These are phyloP conservation scores for Aechmea fasciata DNA, from an alignment of 176 grass and related monocot species.

Conservation along the genomic window DNA sequence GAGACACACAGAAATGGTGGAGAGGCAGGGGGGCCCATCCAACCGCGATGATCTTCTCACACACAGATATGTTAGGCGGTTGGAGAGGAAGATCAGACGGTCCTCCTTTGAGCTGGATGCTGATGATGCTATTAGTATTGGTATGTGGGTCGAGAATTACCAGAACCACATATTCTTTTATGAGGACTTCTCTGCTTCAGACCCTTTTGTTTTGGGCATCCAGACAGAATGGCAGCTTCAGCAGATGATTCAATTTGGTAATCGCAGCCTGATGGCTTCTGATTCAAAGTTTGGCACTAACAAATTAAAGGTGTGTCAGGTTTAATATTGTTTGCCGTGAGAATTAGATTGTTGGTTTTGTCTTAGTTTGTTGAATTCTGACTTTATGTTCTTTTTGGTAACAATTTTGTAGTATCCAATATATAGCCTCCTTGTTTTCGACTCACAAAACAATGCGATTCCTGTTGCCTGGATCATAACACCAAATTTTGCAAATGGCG, in stretches of 20 bases:
- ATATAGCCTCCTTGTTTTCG: slow-evolving; percentile 86
- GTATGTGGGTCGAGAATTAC: slow-evolving; percentile 72
- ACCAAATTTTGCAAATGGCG: slow-evolving; percentile 50
- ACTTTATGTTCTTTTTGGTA: slow-evolving; percentile 10
- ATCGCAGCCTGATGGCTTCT: slow-evolving; percentile 63
- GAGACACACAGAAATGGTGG: slow-evolving; percentile 65
- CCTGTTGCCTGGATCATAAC: slow-evolving; percentile 82
- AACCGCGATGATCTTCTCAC: slow-evolving; percentile 96
- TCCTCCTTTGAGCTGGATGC: slow-evolving; percentile 60
- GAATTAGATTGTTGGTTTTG: slow-evolving; percentile 4
- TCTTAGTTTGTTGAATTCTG: slow-evolving; percentile 25
- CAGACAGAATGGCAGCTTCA: slow-evolving; percentile 97
- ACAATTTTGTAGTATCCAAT: slow-evolving; percentile 78
- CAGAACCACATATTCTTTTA: slow-evolving; percentile 73
- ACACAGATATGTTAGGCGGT: slow-evolving; percentile 87
- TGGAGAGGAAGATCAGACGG: slow-evolving; percentile 91
- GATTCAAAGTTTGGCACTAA: slow-evolving; percentile 89
- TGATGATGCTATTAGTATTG: slow-evolving; percentile 65
- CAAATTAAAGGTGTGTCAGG: slow-evolving; percentile 71
- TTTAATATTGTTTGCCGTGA: slow-evolving; percentile 7
- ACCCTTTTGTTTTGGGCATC: slow-evolving; percentile 73
- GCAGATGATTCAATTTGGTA: slow-evolving; percentile 88
- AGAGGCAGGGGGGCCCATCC: slow-evolving; percentile 81
- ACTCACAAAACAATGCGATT: slow-evolving; percentile 74
- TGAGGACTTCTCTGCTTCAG: slow-evolving; percentile 70